Percentiles rank a stretch among this genome's conserved stretches.
Evolutionary conservation across 2,329 filamentous ascomycete species (phyloP).

Genomic region (Colletotrichum tropicale): DNA sequence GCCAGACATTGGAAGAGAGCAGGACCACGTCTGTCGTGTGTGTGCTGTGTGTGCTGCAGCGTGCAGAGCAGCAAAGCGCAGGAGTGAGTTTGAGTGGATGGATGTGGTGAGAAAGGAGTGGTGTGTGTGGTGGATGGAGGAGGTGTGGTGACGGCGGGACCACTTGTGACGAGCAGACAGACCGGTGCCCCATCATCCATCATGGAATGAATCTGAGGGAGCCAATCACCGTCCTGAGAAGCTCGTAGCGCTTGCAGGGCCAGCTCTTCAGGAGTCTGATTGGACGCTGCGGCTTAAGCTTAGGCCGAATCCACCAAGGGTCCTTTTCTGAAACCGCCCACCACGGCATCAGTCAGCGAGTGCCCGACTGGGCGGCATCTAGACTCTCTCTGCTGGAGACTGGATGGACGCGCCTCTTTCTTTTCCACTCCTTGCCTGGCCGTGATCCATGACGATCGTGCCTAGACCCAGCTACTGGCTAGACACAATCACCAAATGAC

Average conservation of each 20-base stretch:
- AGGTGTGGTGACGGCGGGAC: not conserved
- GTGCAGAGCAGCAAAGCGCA: not conserved
- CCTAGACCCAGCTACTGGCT: not conserved
- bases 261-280: constrained; percentile 34
- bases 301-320: constrained; percentile 37
- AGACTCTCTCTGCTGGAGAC: not conserved
- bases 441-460: not conserved
- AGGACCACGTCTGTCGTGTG: not conserved
- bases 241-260: constrained; percentile 28
- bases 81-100: not conserved
- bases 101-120: not conserved
- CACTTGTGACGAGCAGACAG: not conserved
- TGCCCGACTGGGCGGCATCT: constrained; percentile 3
- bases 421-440: not conserved
- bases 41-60: not conserved
- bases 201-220: constrained; percentile 23
- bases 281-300: constrained; percentile 33
- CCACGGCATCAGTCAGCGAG: constrained; percentile 11
- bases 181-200: not conserved
- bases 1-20: constrained; percentile 2
- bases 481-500: constrained; percentile 1
- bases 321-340: constrained; percentile 26
- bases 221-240: constrained; percentile 28
- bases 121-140: not conserved
- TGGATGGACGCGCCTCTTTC: not conserved